These are phyloP conservation scores for Diaporthe longicolla DNA, from an alignment of 2,329 filamentous ascomycete species.

Conservation along the genomic window DNA sequence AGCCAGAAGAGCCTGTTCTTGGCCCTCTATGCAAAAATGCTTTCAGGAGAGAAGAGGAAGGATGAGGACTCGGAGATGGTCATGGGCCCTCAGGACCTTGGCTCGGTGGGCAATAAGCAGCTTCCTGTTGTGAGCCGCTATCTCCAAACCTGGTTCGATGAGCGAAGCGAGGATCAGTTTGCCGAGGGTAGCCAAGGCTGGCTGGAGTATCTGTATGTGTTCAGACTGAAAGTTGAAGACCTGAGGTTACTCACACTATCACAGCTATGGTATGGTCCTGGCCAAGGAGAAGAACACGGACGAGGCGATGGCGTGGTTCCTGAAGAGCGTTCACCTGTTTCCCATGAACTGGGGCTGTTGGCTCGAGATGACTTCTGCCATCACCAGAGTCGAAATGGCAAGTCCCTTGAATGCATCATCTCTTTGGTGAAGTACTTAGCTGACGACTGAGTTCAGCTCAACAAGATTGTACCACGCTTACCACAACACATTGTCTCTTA, in stretches of 20 bases:
- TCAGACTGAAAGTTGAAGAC: neutral
- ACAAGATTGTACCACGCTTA: constrained; percentile 78
- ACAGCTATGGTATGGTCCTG: constrained; percentile 87
- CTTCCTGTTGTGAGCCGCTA: constrained; percentile 81
- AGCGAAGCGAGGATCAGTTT: constrained; percentile 72
- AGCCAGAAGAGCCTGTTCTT: constrained; percentile 96
- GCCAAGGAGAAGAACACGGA: constrained; percentile 92
- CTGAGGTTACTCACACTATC: constrained; percentile 7
- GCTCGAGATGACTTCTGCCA: constrained; percentile 88
- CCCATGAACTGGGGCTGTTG: constrained; percentile 98
- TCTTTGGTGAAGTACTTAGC: neutral
- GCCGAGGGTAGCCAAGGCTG: constrained; percentile 82
- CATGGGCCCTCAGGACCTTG: constrained; percentile 90
- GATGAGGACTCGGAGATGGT: constrained; percentile 99
- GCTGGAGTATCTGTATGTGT: constrained; percentile 80
- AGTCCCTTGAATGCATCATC: constrained; percentile 50
- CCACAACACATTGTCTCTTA: constrained; percentile 93
- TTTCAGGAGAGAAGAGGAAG: constrained; percentile 95
- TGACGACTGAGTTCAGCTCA: constrained; percentile 69
- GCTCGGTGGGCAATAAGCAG: constrained; percentile 88
- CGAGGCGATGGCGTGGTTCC: constrained; percentile 86
- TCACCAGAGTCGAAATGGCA: constrained; percentile 86
- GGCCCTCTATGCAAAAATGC: constrained; percentile 90
- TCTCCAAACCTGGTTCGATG: constrained; percentile 84
- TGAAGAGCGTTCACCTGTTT: constrained; percentile 88